phyloP scores from a whole-genome alignment of 345 rosid species.

The Melastoma malabathricum region DNA sequence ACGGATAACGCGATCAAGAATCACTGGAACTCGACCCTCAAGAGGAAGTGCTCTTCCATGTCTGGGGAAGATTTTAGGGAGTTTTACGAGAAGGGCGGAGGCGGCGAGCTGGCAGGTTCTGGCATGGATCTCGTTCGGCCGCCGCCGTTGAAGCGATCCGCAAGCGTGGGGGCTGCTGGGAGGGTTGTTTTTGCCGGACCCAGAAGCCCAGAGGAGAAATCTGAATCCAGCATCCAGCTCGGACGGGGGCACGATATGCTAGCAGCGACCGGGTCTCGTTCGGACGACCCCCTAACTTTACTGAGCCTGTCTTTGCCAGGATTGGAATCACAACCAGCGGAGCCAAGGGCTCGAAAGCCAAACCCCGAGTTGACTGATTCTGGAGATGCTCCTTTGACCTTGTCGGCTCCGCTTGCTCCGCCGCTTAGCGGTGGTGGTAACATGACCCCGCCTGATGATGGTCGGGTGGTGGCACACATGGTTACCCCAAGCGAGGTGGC shows the following conservation, averaged over 20 bases:
- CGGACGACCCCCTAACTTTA: constrained; percentile 25
- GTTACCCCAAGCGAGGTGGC: neutral
- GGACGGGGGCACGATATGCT: constrained; percentile 15
- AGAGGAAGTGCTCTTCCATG: constrained; percentile 48
- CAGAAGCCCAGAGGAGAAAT: constrained; percentile 24
- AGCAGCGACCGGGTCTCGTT: constrained; percentile 7
- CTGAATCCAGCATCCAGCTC: constrained; percentile 35
- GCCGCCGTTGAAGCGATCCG: constrained; percentile 59
- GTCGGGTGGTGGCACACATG: neutral
- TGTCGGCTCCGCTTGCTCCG: neutral
- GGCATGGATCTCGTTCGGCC: constrained; percentile 41
- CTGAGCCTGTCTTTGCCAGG: constrained; percentile 34
- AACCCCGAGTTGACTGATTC: constrained; percentile 10
- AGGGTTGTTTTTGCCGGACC: too few species aligned
- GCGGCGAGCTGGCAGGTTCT: constrained; percentile 22
- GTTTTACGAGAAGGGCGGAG: constrained; percentile 3
- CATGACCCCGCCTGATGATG: constrained; percentile 1
- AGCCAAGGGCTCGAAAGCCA: too few species aligned
- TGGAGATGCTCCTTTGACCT: constrained; percentile 9
- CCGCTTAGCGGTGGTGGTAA: constrained; percentile 9
- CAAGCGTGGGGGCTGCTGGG: constrained; percentile 7
- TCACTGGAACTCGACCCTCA: constrained; percentile 93
- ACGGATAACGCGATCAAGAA: constrained; percentile 92
- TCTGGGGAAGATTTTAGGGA: constrained; percentile 15
- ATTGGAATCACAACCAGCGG: constrained; percentile 5